A percentile compares a stretch with the other conserved stretches of the same genome.
Conservation (phyloP, 306 rosid species). For the Ziziphus jujuba region DNA sequence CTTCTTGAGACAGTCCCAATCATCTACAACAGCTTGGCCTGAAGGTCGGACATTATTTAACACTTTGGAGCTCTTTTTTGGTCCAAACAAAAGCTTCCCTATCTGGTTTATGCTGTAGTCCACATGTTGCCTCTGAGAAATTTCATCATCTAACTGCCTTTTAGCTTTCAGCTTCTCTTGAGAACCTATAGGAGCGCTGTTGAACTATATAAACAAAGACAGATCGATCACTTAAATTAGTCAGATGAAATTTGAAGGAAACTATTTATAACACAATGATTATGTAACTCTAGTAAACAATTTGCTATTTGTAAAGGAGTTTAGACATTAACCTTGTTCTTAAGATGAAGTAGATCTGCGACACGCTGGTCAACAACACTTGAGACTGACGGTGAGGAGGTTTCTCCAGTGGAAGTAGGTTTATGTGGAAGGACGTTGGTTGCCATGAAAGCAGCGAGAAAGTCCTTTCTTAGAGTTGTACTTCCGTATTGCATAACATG, state of each 20-base stretch:
- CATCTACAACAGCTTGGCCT: constrained; percentile 57
- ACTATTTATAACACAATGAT: background rate
- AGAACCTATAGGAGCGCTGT: constrained; percentile 41
- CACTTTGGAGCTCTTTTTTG: constrained; percentile 20
- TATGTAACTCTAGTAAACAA: too few species aligned
- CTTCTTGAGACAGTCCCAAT: constrained; percentile 62
- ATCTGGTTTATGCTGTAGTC: constrained; percentile 35
- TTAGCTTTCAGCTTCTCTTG: constrained; percentile 40
- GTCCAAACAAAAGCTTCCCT: constrained; percentile 47
- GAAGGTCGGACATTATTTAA: constrained; percentile 36
- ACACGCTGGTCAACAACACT: constrained; percentile 46
- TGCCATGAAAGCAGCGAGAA: constrained; percentile 44
- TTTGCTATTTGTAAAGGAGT: too few species aligned
- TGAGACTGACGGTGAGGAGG: constrained; percentile 8
- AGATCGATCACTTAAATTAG: background rate
- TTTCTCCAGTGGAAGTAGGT: background rate
- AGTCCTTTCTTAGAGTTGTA: constrained; percentile 9
- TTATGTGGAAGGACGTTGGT: constrained; percentile 10
- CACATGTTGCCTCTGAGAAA: constrained; percentile 28
- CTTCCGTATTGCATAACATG: constrained; percentile 66
- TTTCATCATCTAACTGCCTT: constrained; percentile 33
- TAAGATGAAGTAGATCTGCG: constrained; percentile 36
- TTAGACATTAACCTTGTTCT: constrained; percentile 35
- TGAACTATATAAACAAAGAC: constrained; percentile 25
- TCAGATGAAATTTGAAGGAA: background rate